A percentile compares a stretch with the other conserved stretches of the same genome.
Evolutionary conservation across 1,284 basidiomycete species (phyloP).

Genomic region (Cryptococcus sp.): DNA sequence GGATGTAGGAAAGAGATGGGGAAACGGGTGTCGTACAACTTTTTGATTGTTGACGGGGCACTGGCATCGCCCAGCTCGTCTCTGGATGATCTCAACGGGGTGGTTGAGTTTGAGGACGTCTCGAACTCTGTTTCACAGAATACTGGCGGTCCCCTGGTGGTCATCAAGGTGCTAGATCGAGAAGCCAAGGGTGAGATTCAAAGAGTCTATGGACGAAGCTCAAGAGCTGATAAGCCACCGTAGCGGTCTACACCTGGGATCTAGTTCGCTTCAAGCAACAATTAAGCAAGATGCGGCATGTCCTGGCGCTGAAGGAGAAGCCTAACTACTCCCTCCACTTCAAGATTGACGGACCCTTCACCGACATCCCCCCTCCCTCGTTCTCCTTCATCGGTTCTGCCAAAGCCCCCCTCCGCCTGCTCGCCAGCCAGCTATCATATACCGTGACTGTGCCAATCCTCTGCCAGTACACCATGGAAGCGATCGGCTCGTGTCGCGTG

Average conservation of each 20-base stretch:
- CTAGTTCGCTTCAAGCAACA: slow-evolving; percentile 82
- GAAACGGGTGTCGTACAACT: slow-evolving; percentile 87
- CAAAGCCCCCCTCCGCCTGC: slow-evolving; percentile 72
- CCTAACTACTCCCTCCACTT: slow-evolving; percentile 92
- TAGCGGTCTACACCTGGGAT: slow-evolving; percentile 85
- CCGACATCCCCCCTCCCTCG: slow-evolving; percentile 74
- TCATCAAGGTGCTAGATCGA: slow-evolving; percentile 86
- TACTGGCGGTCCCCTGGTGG: slow-evolving; percentile 72
- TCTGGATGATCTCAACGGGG: slow-evolving; percentile 77
- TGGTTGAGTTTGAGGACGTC: slow-evolving; percentile 92
- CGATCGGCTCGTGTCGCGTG: slow-evolving; percentile 81
- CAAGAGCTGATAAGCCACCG: slow-evolving; percentile 16
- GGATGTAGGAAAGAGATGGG: slow-evolving; percentile 68
- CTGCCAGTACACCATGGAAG: slow-evolving; percentile 86
- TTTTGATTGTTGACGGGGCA: slow-evolving; percentile 72
- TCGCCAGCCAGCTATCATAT: slow-evolving; percentile 73
- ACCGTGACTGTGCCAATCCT: slow-evolving; percentile 76
- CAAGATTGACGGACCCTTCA: slow-evolving; percentile 88
- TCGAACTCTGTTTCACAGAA: slow-evolving; percentile 67
- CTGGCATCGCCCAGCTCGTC: slow-evolving; percentile 63
- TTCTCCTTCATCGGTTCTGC: slow-evolving; percentile 91
- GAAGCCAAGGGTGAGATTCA: slow-evolving; percentile 58
- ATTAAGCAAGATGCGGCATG: slow-evolving; percentile 87
- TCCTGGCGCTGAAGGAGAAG: slow-evolving; percentile 85
- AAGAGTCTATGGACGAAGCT: background rate